Evolutionary conservation across 129 eudicot genomes (phyloP), one percentile per base, ranked within the genome.

Genomic region (Arctium minus): DNA sequence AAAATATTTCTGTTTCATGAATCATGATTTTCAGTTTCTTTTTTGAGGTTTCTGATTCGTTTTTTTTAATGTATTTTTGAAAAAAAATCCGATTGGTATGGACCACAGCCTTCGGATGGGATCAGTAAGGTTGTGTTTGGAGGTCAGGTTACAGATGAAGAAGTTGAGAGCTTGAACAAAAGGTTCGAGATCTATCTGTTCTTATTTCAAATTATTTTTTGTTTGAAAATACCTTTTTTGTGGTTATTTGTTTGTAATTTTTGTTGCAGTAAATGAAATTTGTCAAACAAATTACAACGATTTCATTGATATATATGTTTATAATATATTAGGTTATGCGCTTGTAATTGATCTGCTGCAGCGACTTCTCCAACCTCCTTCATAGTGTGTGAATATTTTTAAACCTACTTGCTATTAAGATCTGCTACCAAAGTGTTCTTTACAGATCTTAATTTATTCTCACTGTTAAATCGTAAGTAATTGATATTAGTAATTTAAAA

Each of bases 131-230:
- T 90, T 12, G 97, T 95, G 86, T 95, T 95, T 88, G 99, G 99
- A 65, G 99, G 99, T 32, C 99, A 93, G 85, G 97, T 95, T 46
- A 95, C 99, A 0, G 99, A 95, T 76, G 99, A 95, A 83, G 99
- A 95, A 84, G 97, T 90, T 8, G 99, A 95, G 89, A 87, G 89
- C 82, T 82, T 95, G 93, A 89, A 89, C 82, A 95, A 88, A 82
- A 93, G 97, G 99, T 95, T 10, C 50, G 78, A 92, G 91, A 88
- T 94, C 94, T 92, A 77, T 85, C 79, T 79, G 18, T 36, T 32
- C 38, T 22, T 15, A 18, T 69, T 79, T 69, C 68, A 69, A 18
- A 64, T 65, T 27, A 36, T 78, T 18, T 42, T 78, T 22, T 37
- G 39, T 62, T 62, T 37, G 62, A 27, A 22, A 37, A 38, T 3